These are phyloP conservation scores for Tuber umbilicatum DNA, from an alignment of 495 filamentous ascomycete species.

Conservation along the genomic window DNA sequence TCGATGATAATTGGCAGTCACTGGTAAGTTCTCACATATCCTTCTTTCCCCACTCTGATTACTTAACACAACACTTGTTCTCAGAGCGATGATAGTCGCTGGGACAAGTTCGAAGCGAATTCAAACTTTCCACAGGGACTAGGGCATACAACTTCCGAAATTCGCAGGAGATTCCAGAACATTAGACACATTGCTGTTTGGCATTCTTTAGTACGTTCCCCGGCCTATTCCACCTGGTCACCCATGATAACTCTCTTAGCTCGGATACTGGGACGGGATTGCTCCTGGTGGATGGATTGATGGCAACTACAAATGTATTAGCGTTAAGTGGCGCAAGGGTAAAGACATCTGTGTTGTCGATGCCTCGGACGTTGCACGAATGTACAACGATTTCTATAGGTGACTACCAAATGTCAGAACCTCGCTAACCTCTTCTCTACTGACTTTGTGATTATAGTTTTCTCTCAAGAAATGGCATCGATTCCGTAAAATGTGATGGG, in stretches of 20 bases:
- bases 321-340: conserved; percentile 39
- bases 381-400: conserved; percentile 87
- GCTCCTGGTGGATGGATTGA: conserved; percentile 65
- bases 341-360: conserved; percentile 59
- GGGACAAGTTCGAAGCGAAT: conserved; percentile 69
- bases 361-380: conserved; percentile 57
- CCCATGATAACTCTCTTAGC: neutral
- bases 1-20: conserved; percentile 96
- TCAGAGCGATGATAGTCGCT: conserved; percentile 27
- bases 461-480: conserved; percentile 60
- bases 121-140: conserved; percentile 74
- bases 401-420: conserved; percentile 1
- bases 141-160: conserved; percentile 57
- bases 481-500: conserved; percentile 83
- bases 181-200: conserved; percentile 86
- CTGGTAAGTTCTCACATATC: conserved; percentile 46
- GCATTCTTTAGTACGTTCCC: conserved; percentile 58
- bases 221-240: neutral
- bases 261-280: conserved; percentile 94
- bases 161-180: conserved; percentile 62
- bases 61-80: neutral
- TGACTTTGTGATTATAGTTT: conserved; percentile 47
- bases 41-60: neutral
- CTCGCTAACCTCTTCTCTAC: neutral
- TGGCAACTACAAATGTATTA: conserved; percentile 63